phyloP scores from a whole-genome alignment of 73 alveolate genomes.

The Tetrahymena borealis region DNA sequence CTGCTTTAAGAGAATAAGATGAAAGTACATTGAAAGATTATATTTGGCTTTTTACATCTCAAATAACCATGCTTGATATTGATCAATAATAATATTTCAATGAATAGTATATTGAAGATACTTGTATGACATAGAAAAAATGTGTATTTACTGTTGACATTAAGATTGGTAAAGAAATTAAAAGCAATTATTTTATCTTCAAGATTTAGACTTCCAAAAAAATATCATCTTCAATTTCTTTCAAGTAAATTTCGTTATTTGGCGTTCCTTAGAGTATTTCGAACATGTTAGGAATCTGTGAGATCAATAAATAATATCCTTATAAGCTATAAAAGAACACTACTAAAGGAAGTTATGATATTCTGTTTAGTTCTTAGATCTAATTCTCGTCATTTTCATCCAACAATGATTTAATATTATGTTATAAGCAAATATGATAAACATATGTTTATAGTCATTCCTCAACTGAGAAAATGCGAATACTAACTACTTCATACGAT shows the following conservation, averaged over 20 bases:
- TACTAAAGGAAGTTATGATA: neutral
- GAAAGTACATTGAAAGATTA: neutral
- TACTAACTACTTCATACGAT: too few relatives aligned
- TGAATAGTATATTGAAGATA: neutral
- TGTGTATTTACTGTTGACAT: neutral
- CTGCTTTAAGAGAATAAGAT: neutral
- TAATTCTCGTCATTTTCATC: neutral
- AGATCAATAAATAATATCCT: neutral
- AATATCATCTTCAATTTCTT: neutral
- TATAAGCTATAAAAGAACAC: neutral
- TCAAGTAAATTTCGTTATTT: neutral
- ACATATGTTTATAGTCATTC: too few relatives aligned
- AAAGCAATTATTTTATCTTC: neutral
- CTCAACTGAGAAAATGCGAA: too few relatives aligned
- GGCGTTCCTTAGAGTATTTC: neutral
- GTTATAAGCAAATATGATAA: neutral
- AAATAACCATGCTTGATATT: neutral
- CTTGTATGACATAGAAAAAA: neutral
- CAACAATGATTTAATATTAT: neutral
- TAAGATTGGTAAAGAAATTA: neutral
- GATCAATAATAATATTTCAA: neutral
- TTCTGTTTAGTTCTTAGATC: neutral
- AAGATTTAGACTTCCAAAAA: neutral
- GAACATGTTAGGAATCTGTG: neutral
- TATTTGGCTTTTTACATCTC: neutral